Base-by-base conservation (phyloP, 164 flowering plant species). In the Nymphaea thermarum region DNA sequence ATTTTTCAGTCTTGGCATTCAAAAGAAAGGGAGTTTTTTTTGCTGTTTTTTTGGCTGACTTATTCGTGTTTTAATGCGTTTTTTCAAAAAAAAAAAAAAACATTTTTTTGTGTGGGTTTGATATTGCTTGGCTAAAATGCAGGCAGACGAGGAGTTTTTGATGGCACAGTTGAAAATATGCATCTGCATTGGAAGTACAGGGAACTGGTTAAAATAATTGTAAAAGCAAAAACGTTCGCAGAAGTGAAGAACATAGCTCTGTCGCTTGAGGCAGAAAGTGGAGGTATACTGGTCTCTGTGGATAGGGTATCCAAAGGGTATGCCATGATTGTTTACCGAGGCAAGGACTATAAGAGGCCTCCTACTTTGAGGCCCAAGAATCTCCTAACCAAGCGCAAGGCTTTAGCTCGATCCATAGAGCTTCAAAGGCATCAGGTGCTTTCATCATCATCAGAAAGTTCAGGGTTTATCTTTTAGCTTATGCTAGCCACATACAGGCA, bases 181-280 rank as follows among this genome's bases (percentile, higher is more conserved):
- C 97, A 94, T 78, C 80, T 91, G 80, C 97, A 94, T 70, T 94
- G 99, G 99, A 94, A 94, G 73, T 94, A 91, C 70, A 77, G 99
- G 57, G 99, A 94, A 71, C 77, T 94, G 70, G 90, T 94, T 43
- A 91, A 90, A 76, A 80, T 94, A 70, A 69, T 88, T 47, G 77
- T 84, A 67, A 88, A 88, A 69, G 92, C 85, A 65, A 86, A 79
- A 73, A 75, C 71, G 68, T 84, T 94, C 74, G 88, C 86, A 47
- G 82, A 84, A 65, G 99, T 88, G 14, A 88, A 83, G 73, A 82
- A 79, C 12, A 70, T 87, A 75, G 99, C 96, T 15, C 65, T 88
- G 66, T 73, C 96, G 0, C 87, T 94, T 69, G 99, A 91, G 77
- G 84, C 90, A 47, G 99, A 94, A 82, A 94, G 99, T 74, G 93